Evolutionary conservation across 805 yeast species (phyloP), one percentile per base, ranked within the genome.

Genomic region (Metschnikowia henanensis): DNA sequence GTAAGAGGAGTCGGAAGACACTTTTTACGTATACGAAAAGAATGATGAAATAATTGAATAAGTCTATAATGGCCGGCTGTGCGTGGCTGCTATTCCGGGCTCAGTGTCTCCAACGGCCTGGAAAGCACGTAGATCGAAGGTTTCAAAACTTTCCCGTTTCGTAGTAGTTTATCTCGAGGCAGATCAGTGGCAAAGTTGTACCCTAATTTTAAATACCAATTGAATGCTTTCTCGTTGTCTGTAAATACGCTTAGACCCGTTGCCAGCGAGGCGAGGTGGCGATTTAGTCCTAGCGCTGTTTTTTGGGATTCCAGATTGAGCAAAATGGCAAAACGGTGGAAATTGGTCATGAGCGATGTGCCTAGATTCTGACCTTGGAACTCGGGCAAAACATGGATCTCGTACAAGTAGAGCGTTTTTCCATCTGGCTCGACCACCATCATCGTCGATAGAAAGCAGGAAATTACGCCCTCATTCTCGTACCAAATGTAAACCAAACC

Each of bases 231-330:
- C 5, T 16, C 18, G 50, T 80, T 80, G 15, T 64, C 69, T 20
- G 73, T 48, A 51, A 80, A 80, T 1, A 79, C 84, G 1, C 84
- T 80, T 30, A 80, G 57, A 3, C 70, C 55, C 0, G 70, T 63
- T 3, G 70, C 76, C 8, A 36, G 35, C 20, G 44, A 44, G 6
- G 30, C 28, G 15, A 62, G 51, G 31, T 44, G 35, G 25, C 25
- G 25, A 22, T 22, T 22, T 9, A 22, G 9, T 6, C 9, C 25
- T 22, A 9, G 9, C 13, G 34, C 5, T 17, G 15, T 31, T 17
- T 31, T 17, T 10, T n/a, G 21, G 12, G 21, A 3, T 17, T 15
- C 34, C 15, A 13, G 25, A 23, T 46, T 46, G n/a, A 62, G 39
- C 18, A 40, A 9, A 2, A 6, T 4, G 2, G 70, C 65, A 4